These are phyloP conservation scores for Pseudogymnoascus sp. DNA, from an alignment of 2,329 filamentous ascomycete species.

Conservation along the genomic window DNA sequence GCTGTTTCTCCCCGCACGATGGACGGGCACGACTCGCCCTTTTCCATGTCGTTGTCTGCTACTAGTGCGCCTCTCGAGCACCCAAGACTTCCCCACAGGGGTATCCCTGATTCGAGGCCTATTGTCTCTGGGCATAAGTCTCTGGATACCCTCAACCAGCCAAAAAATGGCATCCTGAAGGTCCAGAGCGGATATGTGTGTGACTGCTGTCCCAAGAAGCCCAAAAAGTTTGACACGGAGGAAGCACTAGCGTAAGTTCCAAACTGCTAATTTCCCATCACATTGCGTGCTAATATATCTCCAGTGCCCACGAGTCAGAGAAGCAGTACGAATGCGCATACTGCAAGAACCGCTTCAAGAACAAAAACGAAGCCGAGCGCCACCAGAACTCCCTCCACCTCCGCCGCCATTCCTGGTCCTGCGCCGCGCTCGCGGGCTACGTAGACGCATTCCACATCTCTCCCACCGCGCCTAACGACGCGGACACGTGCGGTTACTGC, in stretches of 20 bases:
- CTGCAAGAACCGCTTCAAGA: constrained; percentile 94
- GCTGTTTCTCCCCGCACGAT: constrained; percentile 18
- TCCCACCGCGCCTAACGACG: constrained; percentile 53
- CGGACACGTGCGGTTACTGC: constrained; percentile 89
- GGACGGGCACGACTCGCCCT: constrained; percentile 42
- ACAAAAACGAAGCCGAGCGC: constrained; percentile 95
- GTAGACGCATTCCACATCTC: constrained; percentile 84
- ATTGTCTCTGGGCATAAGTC: constrained; percentile 37
- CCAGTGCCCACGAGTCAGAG: constrained; percentile 79
- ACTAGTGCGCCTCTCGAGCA: constrained; percentile 30
- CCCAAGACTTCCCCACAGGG: constrained; percentile 29
- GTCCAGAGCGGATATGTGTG: constrained; percentile 62
- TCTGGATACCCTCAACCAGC: constrained; percentile 31
- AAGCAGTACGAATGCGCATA: constrained; percentile 94
- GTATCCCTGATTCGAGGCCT: constrained; percentile 33
- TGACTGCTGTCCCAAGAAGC: constrained; percentile 95
- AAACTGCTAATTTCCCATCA: background rate
- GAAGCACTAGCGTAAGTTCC: constrained; percentile 71
- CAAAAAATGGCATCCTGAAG: constrained; percentile 41
- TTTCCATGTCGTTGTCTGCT: constrained; percentile 39
- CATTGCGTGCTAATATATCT: constrained; percentile 21
- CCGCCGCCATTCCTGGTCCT: constrained; percentile 92
- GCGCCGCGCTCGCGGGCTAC: constrained; percentile 70
- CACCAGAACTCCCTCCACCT: constrained; percentile 94
- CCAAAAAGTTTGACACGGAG: constrained; percentile 82